A percentile compares a stretch with the other conserved stretches of the same genome.
These are phyloP conservation scores for Leishmania braziliensis DNA, from an alignment of 208 protist genomes.

Conservation along the genomic window DNA sequence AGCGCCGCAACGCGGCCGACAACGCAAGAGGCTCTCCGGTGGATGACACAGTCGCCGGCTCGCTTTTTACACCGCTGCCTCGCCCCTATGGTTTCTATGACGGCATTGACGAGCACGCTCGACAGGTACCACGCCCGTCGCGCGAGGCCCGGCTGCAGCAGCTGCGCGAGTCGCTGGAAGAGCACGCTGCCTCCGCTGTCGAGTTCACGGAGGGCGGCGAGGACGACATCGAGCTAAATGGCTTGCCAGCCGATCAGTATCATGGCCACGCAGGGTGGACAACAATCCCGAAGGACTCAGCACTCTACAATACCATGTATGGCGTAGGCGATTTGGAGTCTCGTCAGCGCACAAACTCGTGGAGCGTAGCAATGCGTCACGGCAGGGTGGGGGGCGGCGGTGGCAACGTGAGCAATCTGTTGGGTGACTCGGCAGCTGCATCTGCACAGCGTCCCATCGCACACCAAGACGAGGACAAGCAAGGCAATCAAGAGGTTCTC, in stretches of 20 bases:
- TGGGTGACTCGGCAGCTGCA: slow-evolving; percentile 20
- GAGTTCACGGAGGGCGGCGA: slow-evolving; percentile 85
- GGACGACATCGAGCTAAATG: slow-evolving; percentile 75
- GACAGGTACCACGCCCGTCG: slow-evolving; percentile 31
- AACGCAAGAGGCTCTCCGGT: not conserved
- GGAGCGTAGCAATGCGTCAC: slow-evolving; percentile 42
- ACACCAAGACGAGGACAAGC: not conserved
- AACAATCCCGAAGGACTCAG: slow-evolving; percentile 77
- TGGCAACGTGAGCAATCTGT: slow-evolving; percentile 9
- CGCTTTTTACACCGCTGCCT: slow-evolving; percentile 69
- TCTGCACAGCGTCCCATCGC: not conserved
- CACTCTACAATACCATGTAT: slow-evolving; percentile 67
- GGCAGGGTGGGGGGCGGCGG: not conserved
- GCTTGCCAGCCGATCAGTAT: slow-evolving; percentile 66
- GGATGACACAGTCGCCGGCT: slow-evolving; percentile 31
- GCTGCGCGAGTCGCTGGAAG: slow-evolving; percentile 63
- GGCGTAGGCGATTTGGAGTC: slow-evolving; percentile 68
- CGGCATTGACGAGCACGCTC: slow-evolving; percentile 68
- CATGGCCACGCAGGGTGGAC: slow-evolving; percentile 77
- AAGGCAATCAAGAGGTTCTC: slow-evolving; percentile 28
- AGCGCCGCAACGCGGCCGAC: not conserved
- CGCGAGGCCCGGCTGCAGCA: slow-evolving; percentile 51
- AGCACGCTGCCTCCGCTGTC: slow-evolving; percentile 59
- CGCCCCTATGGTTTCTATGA: slow-evolving; percentile 67
- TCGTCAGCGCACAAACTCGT: slow-evolving; percentile 80